A percentile compares a stretch with the other conserved stretches of the same genome.
These are phyloP conservation scores for Strobilomyces confusus DNA, from an alignment of 768 basidiomycete species.

Conservation along the genomic window DNA sequence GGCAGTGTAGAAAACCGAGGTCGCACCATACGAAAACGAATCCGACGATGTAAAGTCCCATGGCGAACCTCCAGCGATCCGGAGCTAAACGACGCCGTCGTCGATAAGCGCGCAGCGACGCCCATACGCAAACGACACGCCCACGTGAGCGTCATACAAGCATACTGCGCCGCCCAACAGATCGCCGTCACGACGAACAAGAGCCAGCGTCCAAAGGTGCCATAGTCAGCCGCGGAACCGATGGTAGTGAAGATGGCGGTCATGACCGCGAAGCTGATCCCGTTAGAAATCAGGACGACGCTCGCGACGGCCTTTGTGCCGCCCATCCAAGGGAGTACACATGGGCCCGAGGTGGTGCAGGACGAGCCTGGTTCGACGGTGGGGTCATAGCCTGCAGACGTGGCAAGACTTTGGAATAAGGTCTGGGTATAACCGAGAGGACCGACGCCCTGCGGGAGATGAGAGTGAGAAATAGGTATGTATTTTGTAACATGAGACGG, in stretches of 20 bases:
- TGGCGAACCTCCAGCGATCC: slow-evolving; percentile 65
- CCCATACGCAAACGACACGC: slow-evolving; percentile 15
- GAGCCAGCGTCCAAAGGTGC: slow-evolving; percentile 69
- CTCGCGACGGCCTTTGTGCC: slow-evolving; percentile 74
- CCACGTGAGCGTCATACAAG: slow-evolving; percentile 72
- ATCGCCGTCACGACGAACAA: slow-evolving; percentile 66
- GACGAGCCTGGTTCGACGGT: slow-evolving; percentile 64
- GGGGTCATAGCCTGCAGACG: slow-evolving; percentile 72
- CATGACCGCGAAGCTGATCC: slow-evolving; percentile 76
- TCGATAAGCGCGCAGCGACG: background rate
- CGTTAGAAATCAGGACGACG: slow-evolving; percentile 73
- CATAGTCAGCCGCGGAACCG: slow-evolving; percentile 39
- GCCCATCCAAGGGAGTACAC: slow-evolving; percentile 73
- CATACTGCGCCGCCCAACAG: slow-evolving; percentile 80
- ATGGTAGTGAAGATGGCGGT: slow-evolving; percentile 79
- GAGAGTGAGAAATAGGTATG: background rate
- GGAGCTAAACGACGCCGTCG: slow-evolving; percentile 47
- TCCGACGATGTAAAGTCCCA: slow-evolving; percentile 76
- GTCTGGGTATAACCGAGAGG: slow-evolving; percentile 68
- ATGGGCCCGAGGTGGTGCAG: slow-evolving; percentile 66
- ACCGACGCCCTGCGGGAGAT: slow-evolving; percentile 54
- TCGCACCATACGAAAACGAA: slow-evolving; percentile 78
- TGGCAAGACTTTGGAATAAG: slow-evolving; percentile 70
- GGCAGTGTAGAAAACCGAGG: slow-evolving; percentile 77
- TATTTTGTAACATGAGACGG: too few relatives aligned